Evolutionary conservation across 768 basidiomycete genomes (phyloP).

Genomic region (Auriscalpium orientale): DNA sequence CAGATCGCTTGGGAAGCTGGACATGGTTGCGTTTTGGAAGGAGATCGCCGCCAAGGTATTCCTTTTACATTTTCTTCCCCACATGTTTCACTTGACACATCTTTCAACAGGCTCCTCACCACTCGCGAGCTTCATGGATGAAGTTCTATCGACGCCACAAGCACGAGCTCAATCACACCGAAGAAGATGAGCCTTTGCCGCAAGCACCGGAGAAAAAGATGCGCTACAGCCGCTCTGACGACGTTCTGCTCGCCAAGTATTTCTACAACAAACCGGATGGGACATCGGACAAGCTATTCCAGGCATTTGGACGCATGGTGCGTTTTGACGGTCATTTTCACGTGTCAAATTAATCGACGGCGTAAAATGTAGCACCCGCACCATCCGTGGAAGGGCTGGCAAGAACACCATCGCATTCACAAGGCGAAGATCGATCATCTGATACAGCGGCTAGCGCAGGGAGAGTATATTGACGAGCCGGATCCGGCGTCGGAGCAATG

Average conservation of each 20-base stretch:
- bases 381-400: slow-evolving; percentile 94
- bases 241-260: slow-evolving; percentile 69
- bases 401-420: slow-evolving; percentile 85
- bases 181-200: slow-evolving; percentile 65
- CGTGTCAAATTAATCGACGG: not conserved
- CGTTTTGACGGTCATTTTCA: slow-evolving; percentile 16
- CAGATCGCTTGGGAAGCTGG: slow-evolving; percentile 51
- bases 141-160: slow-evolving; percentile 87
- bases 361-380: slow-evolving; percentile 55
- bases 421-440: slow-evolving; percentile 82
- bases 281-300: slow-evolving; percentile 80
- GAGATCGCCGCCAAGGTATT: slow-evolving; percentile 62
- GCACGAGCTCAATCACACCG: slow-evolving; percentile 65
- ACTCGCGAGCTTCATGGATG: slow-evolving; percentile 91
- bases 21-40: slow-evolving; percentile 78
- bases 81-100: not conserved
- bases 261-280: slow-evolving; percentile 70
- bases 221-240: slow-evolving; percentile 76
- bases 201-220: slow-evolving; percentile 80
- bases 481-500: slow-evolving; percentile 4
- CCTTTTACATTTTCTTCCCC: slow-evolving; percentile 8
- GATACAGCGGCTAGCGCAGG: slow-evolving; percentile 50
- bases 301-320: slow-evolving; percentile 67
- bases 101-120: slow-evolving; percentile 64
- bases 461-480: slow-evolving; percentile 41